Base-by-base conservation (phyloP, 1,139 yeast species). In the Geotrichum candidum region DNA sequence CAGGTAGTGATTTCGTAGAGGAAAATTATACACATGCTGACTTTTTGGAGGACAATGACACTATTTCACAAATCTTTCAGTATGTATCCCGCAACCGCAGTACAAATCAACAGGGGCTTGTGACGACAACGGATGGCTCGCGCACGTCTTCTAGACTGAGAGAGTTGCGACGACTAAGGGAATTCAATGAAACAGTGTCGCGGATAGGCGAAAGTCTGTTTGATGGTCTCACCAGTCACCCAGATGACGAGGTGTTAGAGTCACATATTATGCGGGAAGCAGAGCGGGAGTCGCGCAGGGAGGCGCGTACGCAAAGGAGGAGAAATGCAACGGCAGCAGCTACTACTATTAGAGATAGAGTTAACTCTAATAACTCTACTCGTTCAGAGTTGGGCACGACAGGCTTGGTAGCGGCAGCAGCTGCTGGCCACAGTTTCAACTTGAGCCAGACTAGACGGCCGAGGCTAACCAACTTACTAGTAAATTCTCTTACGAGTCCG, bases 401-500 rank as follows among this genome's bases (percentile, higher is more conserved):
- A n/a, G 7, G 25, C 22, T 25, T n/a, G 18, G 22, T 29, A 41
- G 22, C 31, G 18, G 46, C 25, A 10, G 27, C 56, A n/a, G 50
- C 27, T 35, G 46, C 50, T 22, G 23, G 29, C 13, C 53, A 13
- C 35, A 9, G 10, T 13, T 29, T 7, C 51, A 33, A 18, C 23
- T 7, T 22, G 29, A 29, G 13, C 41, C 41, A 18, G 23, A n/a
- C n/a, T 7, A 18, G 33, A 29, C 45, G 58, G 35, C 56, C 61
- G 9, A 51, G 50, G 11, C 48, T 54, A 10, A 53, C 45, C 3
- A 59, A 41, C 41, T 55, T 59, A 13, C 55, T 60, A 11, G 18
- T 50, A 15, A 60, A 25, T 27, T 60, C 62, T 11, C 27, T 53
- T 13, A 29, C 59, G 4, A 55, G 57, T n/a, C 62, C 62, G 27